Conservation (phyloP, 192 early-diverging fungal genomes). For the Mortierella hygrophila region DNA sequence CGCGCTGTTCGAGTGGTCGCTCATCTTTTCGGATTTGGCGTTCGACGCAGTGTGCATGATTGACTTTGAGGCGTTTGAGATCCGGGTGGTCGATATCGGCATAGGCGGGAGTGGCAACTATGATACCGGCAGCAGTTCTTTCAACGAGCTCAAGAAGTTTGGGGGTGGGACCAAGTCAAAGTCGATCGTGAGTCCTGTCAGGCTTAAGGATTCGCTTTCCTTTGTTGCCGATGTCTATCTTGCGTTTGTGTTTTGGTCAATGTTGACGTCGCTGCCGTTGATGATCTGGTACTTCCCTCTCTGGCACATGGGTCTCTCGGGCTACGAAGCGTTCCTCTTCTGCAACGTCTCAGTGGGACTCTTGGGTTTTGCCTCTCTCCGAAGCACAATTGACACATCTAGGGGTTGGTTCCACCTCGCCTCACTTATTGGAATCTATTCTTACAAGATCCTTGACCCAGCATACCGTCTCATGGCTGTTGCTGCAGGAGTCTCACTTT, state of each 20-base stretch:
- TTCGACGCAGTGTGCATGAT: conserved; percentile 76
- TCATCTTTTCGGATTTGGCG: conserved; percentile 77
- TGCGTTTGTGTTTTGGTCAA: conserved; percentile 80
- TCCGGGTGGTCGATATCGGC: conserved; percentile 56
- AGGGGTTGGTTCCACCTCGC: conserved; percentile 64
- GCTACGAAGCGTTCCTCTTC: conserved; percentile 77
- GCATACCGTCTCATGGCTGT: conserved; percentile 65
- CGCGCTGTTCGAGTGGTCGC: conserved; percentile 83
- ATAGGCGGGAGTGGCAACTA: background rate
- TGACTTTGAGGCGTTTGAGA: conserved; percentile 69
- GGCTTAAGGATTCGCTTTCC: conserved; percentile 9
- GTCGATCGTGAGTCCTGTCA: background rate
- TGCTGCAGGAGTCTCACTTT: conserved; percentile 66
- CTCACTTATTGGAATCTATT: conserved; percentile 69
- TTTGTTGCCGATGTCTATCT: conserved; percentile 74
- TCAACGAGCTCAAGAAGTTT: conserved; percentile 6
- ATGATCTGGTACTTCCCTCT: conserved; percentile 83
- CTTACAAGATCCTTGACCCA: conserved; percentile 68
- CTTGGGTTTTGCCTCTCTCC: conserved; percentile 64
- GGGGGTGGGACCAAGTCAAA: conserved; percentile 3
- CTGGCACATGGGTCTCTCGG: conserved; percentile 85
- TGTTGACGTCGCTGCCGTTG: conserved; percentile 74
- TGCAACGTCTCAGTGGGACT: conserved; percentile 67
- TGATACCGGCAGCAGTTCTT: background rate
- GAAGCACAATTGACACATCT: conserved; percentile 60